A percentile compares a stretch with the other conserved stretches of the same genome.
Conservation (phyloP, 139 green algal genomes). For the Pycnococcus provasolii region DNA sequence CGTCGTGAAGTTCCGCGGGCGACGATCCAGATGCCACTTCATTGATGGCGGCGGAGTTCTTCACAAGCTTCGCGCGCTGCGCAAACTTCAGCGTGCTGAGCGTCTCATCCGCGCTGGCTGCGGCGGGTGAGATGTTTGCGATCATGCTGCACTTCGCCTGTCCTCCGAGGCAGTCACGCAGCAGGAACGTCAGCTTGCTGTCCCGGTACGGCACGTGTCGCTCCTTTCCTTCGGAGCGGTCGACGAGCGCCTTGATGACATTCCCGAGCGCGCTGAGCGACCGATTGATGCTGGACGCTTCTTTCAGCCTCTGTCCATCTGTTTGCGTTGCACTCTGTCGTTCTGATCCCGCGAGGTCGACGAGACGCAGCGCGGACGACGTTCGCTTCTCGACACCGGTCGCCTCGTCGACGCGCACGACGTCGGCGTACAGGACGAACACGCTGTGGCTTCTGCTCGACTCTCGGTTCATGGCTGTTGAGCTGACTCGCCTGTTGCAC, state of each 20-base stretch:
- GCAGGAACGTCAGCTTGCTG: slow-evolving; percentile 88
- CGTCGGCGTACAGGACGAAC: slow-evolving; percentile 43
- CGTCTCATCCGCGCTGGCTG: slow-evolving; percentile 34
- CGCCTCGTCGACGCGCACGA: too few relatives aligned
- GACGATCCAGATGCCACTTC: slow-evolving; percentile 37
- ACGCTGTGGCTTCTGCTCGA: slow-evolving; percentile 78
- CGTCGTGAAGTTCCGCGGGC: slow-evolving; percentile 17
- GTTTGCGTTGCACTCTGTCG: slow-evolving; percentile 61
- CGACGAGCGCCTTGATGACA: slow-evolving; percentile 71
- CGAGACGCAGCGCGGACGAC: slow-evolving; percentile 1
- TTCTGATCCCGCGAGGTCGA: slow-evolving; percentile 70
- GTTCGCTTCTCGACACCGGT: too few relatives aligned
- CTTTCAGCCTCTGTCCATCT: slow-evolving; percentile 72
- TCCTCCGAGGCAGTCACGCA: slow-evolving; percentile 60
- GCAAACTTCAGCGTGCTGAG: slow-evolving; percentile 50
- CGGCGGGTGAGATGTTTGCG: slow-evolving; percentile 40
- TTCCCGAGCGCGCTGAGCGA: slow-evolving; percentile 80
- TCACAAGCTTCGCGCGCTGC: slow-evolving; percentile 66
- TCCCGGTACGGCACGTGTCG: slow-evolving; percentile 92
- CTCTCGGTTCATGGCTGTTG: slow-evolving; percentile 78
- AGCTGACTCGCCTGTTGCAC: slow-evolving; percentile 48
- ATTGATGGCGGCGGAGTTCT: slow-evolving; percentile 68
- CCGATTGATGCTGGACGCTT: slow-evolving; percentile 92
- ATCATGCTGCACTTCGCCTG: slow-evolving; percentile 50
- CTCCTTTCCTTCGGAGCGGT: slow-evolving; percentile 32